A percentile compares a stretch with the other conserved stretches of the same genome.
These are phyloP conservation scores for Phaeosphaeria sp. DNA, from an alignment of 2,329 filamentous ascomycete genomes.

Conservation along the genomic window DNA sequence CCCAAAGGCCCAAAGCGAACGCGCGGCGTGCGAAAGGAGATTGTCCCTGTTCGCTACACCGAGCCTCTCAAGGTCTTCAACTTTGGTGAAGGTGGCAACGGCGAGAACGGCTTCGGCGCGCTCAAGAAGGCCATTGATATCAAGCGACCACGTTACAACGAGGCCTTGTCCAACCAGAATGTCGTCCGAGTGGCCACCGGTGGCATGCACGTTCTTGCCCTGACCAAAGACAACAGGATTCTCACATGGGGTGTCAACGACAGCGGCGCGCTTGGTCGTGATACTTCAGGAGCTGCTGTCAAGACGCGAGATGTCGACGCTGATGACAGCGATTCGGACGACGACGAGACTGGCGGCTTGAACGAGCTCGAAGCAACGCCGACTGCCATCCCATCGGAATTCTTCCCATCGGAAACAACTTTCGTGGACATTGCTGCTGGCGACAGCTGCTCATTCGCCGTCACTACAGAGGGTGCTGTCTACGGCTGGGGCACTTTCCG, in stretches of 20 bases:
- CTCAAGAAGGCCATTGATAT: conserved; percentile 73
- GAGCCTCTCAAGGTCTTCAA: conserved; percentile 76
- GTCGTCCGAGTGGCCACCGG: conserved; percentile 80
- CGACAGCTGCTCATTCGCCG: conserved; percentile 77
- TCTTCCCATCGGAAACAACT: conserved; percentile 67
- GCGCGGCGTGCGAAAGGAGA: conserved; percentile 50
- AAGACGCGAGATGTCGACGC: conserved; percentile 62
- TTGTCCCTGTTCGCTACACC: conserved; percentile 69
- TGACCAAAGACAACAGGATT: conserved; percentile 82
- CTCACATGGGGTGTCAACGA: conserved; percentile 90
- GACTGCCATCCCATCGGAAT: conserved; percentile 60
- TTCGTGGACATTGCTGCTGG: conserved; percentile 74
- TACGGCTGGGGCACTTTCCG: conserved; percentile 88
- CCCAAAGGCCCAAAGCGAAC: conserved; percentile 40
- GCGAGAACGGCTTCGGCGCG: conserved; percentile 79
- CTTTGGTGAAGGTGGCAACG: conserved; percentile 80
- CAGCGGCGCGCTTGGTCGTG: conserved; percentile 78
- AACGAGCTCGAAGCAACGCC: conserved; percentile 78
- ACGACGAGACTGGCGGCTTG: conserved; percentile 67
- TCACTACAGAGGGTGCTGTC: conserved; percentile 76
- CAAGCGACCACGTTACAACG: conserved; percentile 75
- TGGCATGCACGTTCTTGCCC: conserved; percentile 80
- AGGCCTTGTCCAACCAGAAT: conserved; percentile 64
- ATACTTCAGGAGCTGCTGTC: conserved; percentile 70
- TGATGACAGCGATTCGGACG: conserved; percentile 55